Evolutionary conservation across 2,329 filamentous ascomycete genomes (phyloP).

Genomic region (Apiospora phragmitis): DNA sequence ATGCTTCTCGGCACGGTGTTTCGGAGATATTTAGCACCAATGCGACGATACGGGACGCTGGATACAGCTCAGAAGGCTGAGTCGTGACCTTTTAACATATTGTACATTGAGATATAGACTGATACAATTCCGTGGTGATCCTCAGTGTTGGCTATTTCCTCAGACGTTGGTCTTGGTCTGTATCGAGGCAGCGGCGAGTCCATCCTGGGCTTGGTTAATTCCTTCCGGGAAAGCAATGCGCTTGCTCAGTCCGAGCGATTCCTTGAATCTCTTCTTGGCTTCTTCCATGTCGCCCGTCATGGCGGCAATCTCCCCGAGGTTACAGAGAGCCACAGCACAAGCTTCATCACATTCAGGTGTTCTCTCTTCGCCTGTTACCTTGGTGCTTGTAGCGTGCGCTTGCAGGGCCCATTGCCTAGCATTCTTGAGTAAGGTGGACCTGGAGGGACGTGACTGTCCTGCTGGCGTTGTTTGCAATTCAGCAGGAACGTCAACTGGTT

Average conservation of each 20-base stretch:
- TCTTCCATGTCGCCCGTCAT: conserved; percentile 66
- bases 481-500: conserved; percentile 43
- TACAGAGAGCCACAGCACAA: conserved; percentile 82
- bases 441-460: conserved; percentile 44
- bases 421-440: conserved; percentile 64
- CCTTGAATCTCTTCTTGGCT: conserved; percentile 67
- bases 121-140: background rate
- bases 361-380: conserved; percentile 65
- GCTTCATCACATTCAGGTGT: conserved; percentile 81
- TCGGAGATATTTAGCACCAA: background rate
- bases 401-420: conserved; percentile 79
- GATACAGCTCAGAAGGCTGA: background rate
- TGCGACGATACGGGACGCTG: background rate
- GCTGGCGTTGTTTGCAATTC: conserved; percentile 31
- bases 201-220: conserved; percentile 52
- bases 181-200: conserved; percentile 33
- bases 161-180: background rate
- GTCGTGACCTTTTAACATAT: background rate
- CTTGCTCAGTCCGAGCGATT: conserved; percentile 64
- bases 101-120: background rate
- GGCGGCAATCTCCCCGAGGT: conserved; percentile 80
- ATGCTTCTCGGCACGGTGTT: background rate
- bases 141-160: background rate
- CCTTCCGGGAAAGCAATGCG: conserved; percentile 54
- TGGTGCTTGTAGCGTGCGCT: conserved; percentile 65